Base-by-base conservation (phyloP, 108 stramenopile genomes). In the Nitzschia sp. region DNA sequence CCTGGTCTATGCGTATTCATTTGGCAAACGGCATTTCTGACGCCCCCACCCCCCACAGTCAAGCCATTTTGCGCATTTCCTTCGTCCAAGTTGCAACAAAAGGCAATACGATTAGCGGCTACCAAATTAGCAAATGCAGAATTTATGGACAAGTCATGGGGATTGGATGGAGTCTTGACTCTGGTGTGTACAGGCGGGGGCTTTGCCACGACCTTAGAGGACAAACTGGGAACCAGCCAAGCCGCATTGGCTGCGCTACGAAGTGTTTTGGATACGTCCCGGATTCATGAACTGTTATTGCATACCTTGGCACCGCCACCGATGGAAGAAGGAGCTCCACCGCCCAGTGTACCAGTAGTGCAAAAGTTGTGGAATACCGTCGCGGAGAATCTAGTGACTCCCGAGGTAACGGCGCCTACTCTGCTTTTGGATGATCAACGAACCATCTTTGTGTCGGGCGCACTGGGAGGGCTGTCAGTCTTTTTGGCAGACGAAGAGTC, bases 251-350 rank as follows among this genome's bases (percentile, higher is more conserved):
- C 87, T 30, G 76, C 82, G 19, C 38, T 92, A 30, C 79, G 87
- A 56, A 68, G 75, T 21, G 73, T 80, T 23, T 32, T 87, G 29
- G 58, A 73, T 51, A 34, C 71, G 2, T 77, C 81, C 60, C 71
- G 66, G 8, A 78, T 85, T 5, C 71, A 81, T 57, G 80, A 86
- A 42, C 78, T 89, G 58, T 74, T 92, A 1, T 54, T 87, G 19
- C 82, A 86, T 70, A 85, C 88, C 19, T 67, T 92, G 70, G 90
- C 90, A 34, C 90, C 90, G 35, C 90, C 87, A 13, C 86, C 84
- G 3, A 61, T 64, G 31, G 71, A 48, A 0, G 70, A 66, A 47
- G 54, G 38, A 23, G 61, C 49, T 36, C 54, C 28, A 36, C 53
- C 59, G 27, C 15, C 24, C 3, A 15, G 1, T 21, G 61, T 26